A percentile compares a stretch with the other conserved stretches of the same genome.
Conservation (phyloP, 176 grass and related monocot genomes). For the Chloris gayana region DNA sequence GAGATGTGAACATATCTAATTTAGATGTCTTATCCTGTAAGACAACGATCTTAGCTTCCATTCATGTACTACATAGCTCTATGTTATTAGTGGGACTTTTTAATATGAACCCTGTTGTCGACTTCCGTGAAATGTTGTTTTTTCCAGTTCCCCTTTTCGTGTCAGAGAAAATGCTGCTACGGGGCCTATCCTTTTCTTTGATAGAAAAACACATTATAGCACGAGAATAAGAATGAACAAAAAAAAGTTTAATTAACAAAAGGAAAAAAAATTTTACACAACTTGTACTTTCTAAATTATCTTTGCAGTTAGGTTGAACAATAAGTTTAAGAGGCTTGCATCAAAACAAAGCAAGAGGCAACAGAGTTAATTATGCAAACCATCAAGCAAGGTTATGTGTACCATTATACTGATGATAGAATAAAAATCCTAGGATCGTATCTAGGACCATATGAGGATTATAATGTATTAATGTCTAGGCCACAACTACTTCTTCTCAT, state of each 20-base stretch:
- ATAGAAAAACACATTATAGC: constrained; percentile 30
- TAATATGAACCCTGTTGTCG: constrained; percentile 32
- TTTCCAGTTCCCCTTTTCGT: neutral
- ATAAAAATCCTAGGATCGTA: neutral
- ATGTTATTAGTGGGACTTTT: constrained; percentile 4
- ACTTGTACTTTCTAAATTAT: neutral
- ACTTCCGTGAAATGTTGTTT: constrained; percentile 12
- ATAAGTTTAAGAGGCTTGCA: neutral
- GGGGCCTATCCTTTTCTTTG: neutral
- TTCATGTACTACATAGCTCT: constrained; percentile 35
- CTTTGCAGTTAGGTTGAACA: neutral
- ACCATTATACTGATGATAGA: neutral
- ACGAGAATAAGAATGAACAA: constrained; percentile 31
- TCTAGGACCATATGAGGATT: neutral
- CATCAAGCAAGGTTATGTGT: neutral
- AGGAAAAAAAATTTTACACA: neutral
- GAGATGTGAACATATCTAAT: neutral
- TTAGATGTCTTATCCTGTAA: constrained; percentile 24
- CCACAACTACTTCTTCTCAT: neutral
- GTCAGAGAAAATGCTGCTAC: neutral
- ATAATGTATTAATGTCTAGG: neutral
- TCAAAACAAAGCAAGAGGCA: neutral
- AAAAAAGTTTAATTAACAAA: neutral
- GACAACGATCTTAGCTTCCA: constrained; percentile 21
- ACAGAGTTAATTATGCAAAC: constrained; percentile 1